Evolutionary conservation across 148 eudicot genomes (phyloP), one percentile per base, ranked within the genome.

Genomic region (Rhododendron kiyosumense): DNA sequence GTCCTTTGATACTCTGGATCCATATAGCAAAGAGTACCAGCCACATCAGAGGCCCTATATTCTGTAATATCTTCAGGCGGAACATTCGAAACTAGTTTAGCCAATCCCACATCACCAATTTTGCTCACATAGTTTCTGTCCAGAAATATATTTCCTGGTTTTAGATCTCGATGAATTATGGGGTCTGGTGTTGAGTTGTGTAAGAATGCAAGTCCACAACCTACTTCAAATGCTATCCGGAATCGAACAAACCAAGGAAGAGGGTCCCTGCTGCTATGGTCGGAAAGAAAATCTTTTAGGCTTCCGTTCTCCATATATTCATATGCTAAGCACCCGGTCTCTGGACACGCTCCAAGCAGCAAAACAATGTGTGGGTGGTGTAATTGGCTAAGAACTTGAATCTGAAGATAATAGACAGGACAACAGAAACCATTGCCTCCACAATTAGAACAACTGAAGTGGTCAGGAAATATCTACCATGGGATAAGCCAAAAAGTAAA

Each of bases 1-100:
- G 97, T 95, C 86, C 98, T 89, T 46, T 91, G 96, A 85, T 94
- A 95, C 78, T 95, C 98, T 0, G 98, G 98, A 84, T 95, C 98
- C 84, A 93, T 92, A 76, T 95, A 95, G 77, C 63, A 88, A 32
- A 94, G 79, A 38, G 94, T 95, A 73, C 98, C 96, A 8, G 93
- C 98, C 32, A 94, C 63, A 48, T 88, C 15, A 51, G 95, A 93
- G 85, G 92, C 88, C n/a, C 92, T 88, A 24, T 91, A 93, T 89
- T 91, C 91, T 65, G 96, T 94, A 5, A 93, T 71, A 28, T 90
- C 87, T 80, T 95, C 95, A 6, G 95, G 93, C 12, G 92, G 90
- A 41, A 83, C 81, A 20, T 92, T 93, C 2, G 90, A 85, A 34
- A 95, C 81, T 48, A 93, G 89, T 79, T 95, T 95, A 52, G 98